Evolutionary conservation across 2,329 filamentous ascomycete species (phyloP), one percentile per base, ranked within the genome.

Genomic region (Xylariaceae sp.): DNA sequence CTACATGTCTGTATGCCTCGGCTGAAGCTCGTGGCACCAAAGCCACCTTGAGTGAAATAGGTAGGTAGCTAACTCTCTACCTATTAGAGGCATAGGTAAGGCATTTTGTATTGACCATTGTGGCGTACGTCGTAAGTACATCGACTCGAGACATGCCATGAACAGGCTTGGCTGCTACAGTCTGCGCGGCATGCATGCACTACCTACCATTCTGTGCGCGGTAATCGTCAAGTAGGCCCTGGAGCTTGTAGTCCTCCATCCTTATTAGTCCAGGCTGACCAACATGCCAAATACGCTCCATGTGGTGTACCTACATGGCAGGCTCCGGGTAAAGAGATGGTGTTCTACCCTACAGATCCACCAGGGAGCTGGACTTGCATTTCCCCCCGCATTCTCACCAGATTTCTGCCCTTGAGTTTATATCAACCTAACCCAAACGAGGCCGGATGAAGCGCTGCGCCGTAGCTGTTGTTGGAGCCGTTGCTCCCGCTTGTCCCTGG

Each of bases 401-500:
- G 45, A 39, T 48, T 36, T 21, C 12, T 18, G 7, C 13, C 10
- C 40, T 42, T 19, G 19, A 42, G 40, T 42, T 13, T 16, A 9
- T 22, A 41, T 39, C 19, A 50, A 36, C 41, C 51, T 57, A 59
- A 53, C 55, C 47, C 39, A 40, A 59, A 55, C 12, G 16, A 54
- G 49, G 9, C 40, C 18, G 6, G 18, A 13, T 3, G 15, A 43
- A 29, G 10, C 52, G 47, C 53, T 41, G 37, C 46, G 32, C 45
- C 48, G 50, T 51, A 30, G 32, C 44, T 39, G 43, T 40, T 46
- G 19, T 47, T 48, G 39, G 30, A 47, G 49, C 46, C 51, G 51
- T 53, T 59, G 54, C 49, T 55, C 51, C 46, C 47, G 54, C 52
- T 44, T 47, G 50, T 57, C 37, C 53, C 55, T 51, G 46, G 21